Percentiles rank a stretch among this genome's conserved stretches.
phyloP scores from a whole-genome alignment of 768 basidiomycete species.

The Rhizopogon salebrosus region DNA sequence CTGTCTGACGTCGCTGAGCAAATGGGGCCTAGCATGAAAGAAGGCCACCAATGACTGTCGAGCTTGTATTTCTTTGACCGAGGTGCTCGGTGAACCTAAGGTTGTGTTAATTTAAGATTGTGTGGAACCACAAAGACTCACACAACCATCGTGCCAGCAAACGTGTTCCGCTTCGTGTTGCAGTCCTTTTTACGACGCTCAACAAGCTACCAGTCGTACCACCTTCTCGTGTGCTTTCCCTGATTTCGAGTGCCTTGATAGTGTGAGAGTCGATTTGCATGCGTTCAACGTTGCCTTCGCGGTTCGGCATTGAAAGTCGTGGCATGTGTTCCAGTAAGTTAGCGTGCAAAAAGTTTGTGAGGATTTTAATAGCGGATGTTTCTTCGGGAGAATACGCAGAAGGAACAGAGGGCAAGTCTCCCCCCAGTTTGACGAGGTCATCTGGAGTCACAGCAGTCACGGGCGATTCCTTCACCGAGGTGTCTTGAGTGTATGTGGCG shows the following conservation, averaged over 20 bases:
- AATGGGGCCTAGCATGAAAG: constrained; percentile 54
- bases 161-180: constrained; percentile 73
- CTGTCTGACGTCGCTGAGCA: constrained; percentile 58
- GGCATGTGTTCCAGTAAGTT: constrained; percentile 82
- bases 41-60: constrained; percentile 76
- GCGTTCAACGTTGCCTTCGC: constrained; percentile 48
- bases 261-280: constrained; percentile 92
- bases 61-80: constrained; percentile 61
- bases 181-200: constrained; percentile 70
- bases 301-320: constrained; percentile 46
- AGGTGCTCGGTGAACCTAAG: constrained; percentile 82
- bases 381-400: constrained; percentile 36
- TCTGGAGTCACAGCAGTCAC: constrained; percentile 2
- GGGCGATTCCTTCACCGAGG: not conserved
- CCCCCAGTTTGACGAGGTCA: constrained; percentile 16
- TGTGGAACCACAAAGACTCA: constrained; percentile 30
- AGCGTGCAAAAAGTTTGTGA: constrained; percentile 58
- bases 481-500: constrained; percentile 12
- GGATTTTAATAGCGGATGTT: constrained; percentile 49
- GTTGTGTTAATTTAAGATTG: constrained; percentile 8
- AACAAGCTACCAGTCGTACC: constrained; percentile 70
- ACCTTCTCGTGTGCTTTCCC: constrained; percentile 69
- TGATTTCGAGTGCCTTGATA: constrained; percentile 82
- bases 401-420: constrained; percentile 4
- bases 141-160: constrained; percentile 74